These are phyloP conservation scores for Spongospora subterranea DNA, from an alignment of 208 protist species.

Conservation along the genomic window DNA sequence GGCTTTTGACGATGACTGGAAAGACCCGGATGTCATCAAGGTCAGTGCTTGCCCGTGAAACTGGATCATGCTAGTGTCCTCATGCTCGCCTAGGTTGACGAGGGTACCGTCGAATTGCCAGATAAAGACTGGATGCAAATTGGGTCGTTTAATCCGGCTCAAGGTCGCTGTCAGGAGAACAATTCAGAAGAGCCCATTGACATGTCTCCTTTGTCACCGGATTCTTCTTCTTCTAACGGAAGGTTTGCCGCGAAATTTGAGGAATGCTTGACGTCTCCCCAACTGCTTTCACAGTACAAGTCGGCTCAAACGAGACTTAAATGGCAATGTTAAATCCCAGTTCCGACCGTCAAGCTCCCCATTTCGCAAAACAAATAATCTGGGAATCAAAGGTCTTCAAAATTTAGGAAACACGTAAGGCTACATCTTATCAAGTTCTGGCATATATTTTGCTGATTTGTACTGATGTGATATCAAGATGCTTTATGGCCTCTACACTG, in stretches of 20 bases:
- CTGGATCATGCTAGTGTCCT: no score
- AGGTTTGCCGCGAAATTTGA: background rate
- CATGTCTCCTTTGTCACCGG: background rate
- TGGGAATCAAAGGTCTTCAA: constrained; percentile 74
- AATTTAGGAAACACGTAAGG: constrained; percentile 91
- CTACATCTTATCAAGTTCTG: background rate
- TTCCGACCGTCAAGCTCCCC: background rate
- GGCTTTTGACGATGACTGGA: no score
- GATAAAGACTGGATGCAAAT: no score
- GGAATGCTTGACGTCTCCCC: background rate
- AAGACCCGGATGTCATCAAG: no score
- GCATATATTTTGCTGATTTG: background rate
- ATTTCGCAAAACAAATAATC: background rate
- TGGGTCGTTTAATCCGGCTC: no score
- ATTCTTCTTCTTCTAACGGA: background rate
- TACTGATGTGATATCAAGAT: no score
- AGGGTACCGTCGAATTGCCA: no score
- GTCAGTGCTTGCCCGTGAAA: no score
- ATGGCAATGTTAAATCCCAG: background rate
- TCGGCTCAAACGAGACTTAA: background rate
- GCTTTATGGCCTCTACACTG: constrained; percentile 92
- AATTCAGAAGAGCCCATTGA: no score
- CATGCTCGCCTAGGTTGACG: no score
- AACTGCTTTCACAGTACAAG: background rate
- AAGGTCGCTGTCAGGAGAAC: no score